Percentiles rank a stretch among this genome's conserved stretches.
Evolutionary conservation across 257 asterid genomes (phyloP).

Genomic region (Lycium ferocissimum): DNA sequence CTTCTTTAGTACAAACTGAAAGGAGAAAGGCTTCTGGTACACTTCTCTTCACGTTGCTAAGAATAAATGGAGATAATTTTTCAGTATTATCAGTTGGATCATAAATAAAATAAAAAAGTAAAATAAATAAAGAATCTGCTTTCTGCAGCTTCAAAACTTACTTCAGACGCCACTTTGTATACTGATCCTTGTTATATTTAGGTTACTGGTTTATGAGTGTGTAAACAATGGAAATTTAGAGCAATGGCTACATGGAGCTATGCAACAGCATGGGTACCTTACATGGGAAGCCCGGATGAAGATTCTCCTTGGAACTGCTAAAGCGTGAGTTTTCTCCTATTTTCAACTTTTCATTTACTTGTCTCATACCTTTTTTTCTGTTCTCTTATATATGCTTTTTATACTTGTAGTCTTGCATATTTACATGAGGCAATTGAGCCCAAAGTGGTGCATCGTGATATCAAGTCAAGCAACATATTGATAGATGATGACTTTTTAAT

Average conservation of each 20-base stretch:
- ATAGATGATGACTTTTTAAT: constrained; percentile 76
- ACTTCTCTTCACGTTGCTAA: neutral
- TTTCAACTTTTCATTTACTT: neutral
- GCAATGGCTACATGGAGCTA: constrained; percentile 82
- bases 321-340: constrained; percentile 44
- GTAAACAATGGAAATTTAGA: constrained; percentile 87
- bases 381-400: neutral
- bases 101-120: neutral
- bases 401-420: constrained; percentile 71
- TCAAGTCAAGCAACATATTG: constrained; percentile 85
- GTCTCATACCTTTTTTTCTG: neutral
- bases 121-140: neutral
- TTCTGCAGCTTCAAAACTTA: neutral
- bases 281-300: constrained; percentile 72
- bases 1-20: neutral
- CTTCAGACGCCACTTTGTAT: neutral
- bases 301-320: constrained; percentile 62
- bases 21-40: neutral
- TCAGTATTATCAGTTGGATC: neutral
- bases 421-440: constrained; percentile 89
- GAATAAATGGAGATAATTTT: neutral
- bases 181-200: constrained; percentile 28
- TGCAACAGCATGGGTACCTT: constrained; percentile 56
- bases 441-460: constrained; percentile 86
- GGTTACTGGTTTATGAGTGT: constrained; percentile 82